Evolutionary conservation across 495 filamentous ascomycete species (phyloP).

Genomic region (Aspergillus sclerotioniger): DNA sequence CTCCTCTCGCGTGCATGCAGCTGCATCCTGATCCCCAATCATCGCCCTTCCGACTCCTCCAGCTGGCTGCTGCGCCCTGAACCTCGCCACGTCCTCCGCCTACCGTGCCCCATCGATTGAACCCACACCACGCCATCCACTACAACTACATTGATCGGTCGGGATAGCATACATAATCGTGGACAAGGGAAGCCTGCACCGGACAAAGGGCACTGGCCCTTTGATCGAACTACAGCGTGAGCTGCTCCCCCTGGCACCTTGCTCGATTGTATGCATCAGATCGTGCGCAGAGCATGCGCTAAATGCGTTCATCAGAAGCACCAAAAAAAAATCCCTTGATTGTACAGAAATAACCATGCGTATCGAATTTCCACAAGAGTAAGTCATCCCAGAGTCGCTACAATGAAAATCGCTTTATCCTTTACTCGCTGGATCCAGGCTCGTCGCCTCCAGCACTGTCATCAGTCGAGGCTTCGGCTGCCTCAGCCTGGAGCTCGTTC

Average conservation of each 20-base stretch:
- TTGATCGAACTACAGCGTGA: neutral
- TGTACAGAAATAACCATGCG: constrained; percentile 17
- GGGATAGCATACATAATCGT: too few relatives aligned
- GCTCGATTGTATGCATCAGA: neutral
- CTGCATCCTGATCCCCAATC: neutral
- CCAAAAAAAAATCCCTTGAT: constrained; percentile 13
- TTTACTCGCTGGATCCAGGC: constrained; percentile 15
- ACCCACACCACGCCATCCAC: too few relatives aligned
- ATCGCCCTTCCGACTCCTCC: neutral
- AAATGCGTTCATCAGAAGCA: neutral
- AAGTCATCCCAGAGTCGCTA: constrained; percentile 5
- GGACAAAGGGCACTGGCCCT: neutral
- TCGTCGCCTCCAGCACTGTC: constrained; percentile 13
- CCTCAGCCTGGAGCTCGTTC: constrained; percentile 11
- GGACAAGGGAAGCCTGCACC: too few relatives aligned
- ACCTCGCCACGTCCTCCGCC: too few relatives aligned
- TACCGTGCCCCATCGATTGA: too few relatives aligned
- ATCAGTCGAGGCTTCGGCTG: constrained; percentile 1
- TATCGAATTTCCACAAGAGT: constrained; percentile 5
- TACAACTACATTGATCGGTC: too few relatives aligned
- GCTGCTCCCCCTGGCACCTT: neutral
- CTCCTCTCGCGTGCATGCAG: neutral
- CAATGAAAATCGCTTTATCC: constrained; percentile 2
- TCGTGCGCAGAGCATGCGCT: neutral
- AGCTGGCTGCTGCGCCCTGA: neutral